A percentile compares a stretch with the other conserved stretches of the same genome.
phyloP scores from a whole-genome alignment of 768 basidiomycete species.

The Leccinum subgranulosum region DNA sequence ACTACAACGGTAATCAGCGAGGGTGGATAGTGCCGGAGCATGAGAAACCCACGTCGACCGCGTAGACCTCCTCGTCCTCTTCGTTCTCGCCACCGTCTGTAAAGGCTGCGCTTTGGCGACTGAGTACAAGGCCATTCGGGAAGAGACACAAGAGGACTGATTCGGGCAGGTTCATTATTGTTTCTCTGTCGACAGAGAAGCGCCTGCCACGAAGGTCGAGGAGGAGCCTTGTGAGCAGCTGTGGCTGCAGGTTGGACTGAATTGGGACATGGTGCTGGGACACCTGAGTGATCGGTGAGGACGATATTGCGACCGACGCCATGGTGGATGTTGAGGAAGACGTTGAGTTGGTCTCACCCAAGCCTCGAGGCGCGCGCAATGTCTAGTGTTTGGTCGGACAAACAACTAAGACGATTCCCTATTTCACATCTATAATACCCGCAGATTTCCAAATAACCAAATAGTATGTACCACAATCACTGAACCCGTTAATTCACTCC shows the following conservation, averaged over 20 bases:
- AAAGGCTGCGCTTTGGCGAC: slow-evolving; percentile 75
- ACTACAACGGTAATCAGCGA: slow-evolving; percentile 47
- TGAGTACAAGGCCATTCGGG: slow-evolving; percentile 94
- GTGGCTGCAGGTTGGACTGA: slow-evolving; percentile 75
- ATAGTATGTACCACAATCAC: slow-evolving; percentile 13
- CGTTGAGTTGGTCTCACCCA: slow-evolving; percentile 14
- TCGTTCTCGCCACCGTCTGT: slow-evolving; percentile 72
- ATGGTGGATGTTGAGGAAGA: slow-evolving; percentile 26
- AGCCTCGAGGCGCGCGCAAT: slow-evolving; percentile 31
- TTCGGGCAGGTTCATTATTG: slow-evolving; percentile 97
- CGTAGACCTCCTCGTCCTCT: slow-evolving; percentile 90
- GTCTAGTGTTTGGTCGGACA: slow-evolving; percentile 29
- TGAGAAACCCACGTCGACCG: slow-evolving; percentile 76
- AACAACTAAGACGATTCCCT: slow-evolving; percentile 15
- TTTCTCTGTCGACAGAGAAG: slow-evolving; percentile 95
- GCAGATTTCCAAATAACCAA: slow-evolving; percentile 9
- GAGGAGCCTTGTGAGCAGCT: slow-evolving; percentile 82
- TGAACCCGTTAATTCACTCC: background rate
- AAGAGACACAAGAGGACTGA: slow-evolving; percentile 94
- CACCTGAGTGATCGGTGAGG: slow-evolving; percentile 55
- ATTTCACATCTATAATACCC: slow-evolving; percentile 19
- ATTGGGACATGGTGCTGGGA: slow-evolving; percentile 52
- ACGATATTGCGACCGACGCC: slow-evolving; percentile 42
- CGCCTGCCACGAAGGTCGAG: slow-evolving; percentile 90
- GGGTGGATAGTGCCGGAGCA: slow-evolving; percentile 4